Evolutionary conservation across 805 yeast species (phyloP).

Genomic region (Candida ascalaphidarum): DNA sequence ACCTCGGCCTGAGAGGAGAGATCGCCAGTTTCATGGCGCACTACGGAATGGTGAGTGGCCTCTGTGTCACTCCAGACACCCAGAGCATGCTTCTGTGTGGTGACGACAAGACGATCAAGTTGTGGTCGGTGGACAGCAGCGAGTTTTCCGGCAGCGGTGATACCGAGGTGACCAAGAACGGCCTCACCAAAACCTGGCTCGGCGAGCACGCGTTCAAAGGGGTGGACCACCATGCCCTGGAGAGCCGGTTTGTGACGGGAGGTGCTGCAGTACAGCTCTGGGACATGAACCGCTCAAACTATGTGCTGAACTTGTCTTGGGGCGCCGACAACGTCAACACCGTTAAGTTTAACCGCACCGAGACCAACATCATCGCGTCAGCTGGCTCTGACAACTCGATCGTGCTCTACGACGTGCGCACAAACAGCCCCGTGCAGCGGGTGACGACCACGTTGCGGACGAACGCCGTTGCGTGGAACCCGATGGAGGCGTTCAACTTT

Average conservation of each 20-base stretch:
- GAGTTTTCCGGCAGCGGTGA: slow-evolving; percentile 37
- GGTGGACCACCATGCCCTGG: slow-evolving; percentile 76
- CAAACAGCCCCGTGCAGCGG: slow-evolving; percentile 88
- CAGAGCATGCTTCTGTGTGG: slow-evolving; percentile 69
- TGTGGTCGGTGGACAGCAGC: slow-evolving; percentile 70
- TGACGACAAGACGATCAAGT: slow-evolving; percentile 78
- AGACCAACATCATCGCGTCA: slow-evolving; percentile 80
- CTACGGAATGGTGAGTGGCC: slow-evolving; percentile 81
- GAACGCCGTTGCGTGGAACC: slow-evolving; percentile 90
- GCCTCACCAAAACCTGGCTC: slow-evolving; percentile 67
- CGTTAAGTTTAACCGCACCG: slow-evolving; percentile 84
- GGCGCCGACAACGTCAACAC: slow-evolving; percentile 86
- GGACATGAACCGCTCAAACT: slow-evolving; percentile 77
- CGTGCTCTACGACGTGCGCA: slow-evolving; percentile 83
- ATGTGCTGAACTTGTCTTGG: slow-evolving; percentile 79
- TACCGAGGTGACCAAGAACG: slow-evolving; percentile 28
- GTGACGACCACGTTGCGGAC: slow-evolving; percentile 75
- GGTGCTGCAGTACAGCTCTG: slow-evolving; percentile 88
- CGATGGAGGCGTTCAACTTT: slow-evolving; percentile 93
- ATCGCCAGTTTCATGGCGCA: slow-evolving; percentile 77
- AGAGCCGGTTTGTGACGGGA: slow-evolving; percentile 78
- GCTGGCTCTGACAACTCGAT: slow-evolving; percentile 82
- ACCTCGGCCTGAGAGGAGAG: slow-evolving; percentile 72
- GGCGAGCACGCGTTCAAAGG: slow-evolving; percentile 83
- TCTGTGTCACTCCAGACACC: slow-evolving; percentile 52